phyloP scores from a whole-genome alignment of 179 eudicot genomes.

The Heliamphora ciliata region DNA sequence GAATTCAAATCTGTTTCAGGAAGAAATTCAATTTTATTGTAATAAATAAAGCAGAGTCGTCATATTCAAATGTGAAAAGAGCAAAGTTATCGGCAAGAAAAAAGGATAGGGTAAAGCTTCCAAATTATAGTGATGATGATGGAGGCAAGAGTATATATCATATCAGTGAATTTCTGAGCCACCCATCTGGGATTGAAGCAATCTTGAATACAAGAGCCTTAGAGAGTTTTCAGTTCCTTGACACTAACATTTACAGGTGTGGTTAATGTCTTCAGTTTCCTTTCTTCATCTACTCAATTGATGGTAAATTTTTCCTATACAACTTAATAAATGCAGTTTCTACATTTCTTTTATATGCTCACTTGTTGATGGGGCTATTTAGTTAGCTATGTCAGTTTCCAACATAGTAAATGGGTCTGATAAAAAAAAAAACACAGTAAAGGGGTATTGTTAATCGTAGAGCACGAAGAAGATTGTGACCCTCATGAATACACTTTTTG shows the following conservation, averaged over 20 bases:
- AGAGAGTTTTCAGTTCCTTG: constrained; percentile 48
- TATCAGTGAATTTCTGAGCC: constrained; percentile 62
- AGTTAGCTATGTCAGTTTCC: neutral
- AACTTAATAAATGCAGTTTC: neutral
- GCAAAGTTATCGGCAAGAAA: constrained; percentile 60
- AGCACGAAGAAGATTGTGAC: neutral
- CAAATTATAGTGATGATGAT: constrained; percentile 31
- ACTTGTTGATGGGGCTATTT: neutral
- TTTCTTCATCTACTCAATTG: neutral
- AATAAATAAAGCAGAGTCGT: constrained; percentile 31
- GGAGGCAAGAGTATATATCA: constrained; percentile 30
- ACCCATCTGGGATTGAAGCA: constrained; percentile 75
- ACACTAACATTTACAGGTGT: constrained; percentile 65
- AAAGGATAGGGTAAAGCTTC: constrained; percentile 62
- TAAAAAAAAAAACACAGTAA: too few relatives aligned
- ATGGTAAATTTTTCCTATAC: neutral
- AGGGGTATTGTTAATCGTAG: too few relatives aligned
- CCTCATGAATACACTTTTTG: neutral
- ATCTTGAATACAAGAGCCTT: constrained; percentile 62
- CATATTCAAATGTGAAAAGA: constrained; percentile 47
- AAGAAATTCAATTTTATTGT: constrained; percentile 32
- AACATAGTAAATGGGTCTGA: neutral
- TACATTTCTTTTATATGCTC: neutral
- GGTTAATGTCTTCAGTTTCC: neutral
- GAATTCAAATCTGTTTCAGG: constrained; percentile 32